phyloP scores from a whole-genome alignment of 768 basidiomycete species.

The Pleurotus tuber-regium region DNA sequence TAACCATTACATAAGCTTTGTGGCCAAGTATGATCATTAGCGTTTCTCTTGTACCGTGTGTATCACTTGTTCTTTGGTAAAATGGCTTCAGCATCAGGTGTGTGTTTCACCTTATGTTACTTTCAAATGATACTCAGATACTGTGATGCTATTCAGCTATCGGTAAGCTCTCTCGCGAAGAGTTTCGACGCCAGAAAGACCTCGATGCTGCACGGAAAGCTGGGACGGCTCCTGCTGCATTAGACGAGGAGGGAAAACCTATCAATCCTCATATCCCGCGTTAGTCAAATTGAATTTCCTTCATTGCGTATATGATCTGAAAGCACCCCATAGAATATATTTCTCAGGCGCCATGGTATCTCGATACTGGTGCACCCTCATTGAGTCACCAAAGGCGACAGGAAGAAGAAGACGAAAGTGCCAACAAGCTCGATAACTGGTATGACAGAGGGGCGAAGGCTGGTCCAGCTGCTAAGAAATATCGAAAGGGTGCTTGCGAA shows the following conservation, averaged over 20 bases:
- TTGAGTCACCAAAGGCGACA: constrained; percentile 91
- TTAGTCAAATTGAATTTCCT: constrained; percentile 36
- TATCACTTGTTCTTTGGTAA: neutral
- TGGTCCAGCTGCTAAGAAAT: constrained; percentile 94
- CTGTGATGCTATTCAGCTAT: constrained; percentile 32
- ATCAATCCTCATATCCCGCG: constrained; percentile 99
- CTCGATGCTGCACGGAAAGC: constrained; percentile 98
- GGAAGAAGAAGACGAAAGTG: constrained; percentile 48
- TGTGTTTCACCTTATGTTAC: too few species aligned
- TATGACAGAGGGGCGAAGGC: constrained; percentile 85
- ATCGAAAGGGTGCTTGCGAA: constrained; percentile 96
- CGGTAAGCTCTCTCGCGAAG: constrained; percentile 91
- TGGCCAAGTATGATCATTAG: too few species aligned
- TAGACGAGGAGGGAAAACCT: constrained; percentile 91
- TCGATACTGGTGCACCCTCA: constrained; percentile 91
- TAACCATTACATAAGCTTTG: neutral
- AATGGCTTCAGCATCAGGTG: constrained; percentile 9
- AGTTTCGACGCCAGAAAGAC: constrained; percentile 93
- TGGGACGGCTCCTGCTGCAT: constrained; percentile 93
- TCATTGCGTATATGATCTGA: constrained; percentile 4
- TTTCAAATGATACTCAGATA: neutral
- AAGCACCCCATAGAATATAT: constrained; percentile 76
- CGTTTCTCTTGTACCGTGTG: too few species aligned
- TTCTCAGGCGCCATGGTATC: constrained; percentile 98
- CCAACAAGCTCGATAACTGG: constrained; percentile 82